Base-by-base conservation (phyloP, 106 monocot genomes). In the Dendrobium chrysotoxum region DNA sequence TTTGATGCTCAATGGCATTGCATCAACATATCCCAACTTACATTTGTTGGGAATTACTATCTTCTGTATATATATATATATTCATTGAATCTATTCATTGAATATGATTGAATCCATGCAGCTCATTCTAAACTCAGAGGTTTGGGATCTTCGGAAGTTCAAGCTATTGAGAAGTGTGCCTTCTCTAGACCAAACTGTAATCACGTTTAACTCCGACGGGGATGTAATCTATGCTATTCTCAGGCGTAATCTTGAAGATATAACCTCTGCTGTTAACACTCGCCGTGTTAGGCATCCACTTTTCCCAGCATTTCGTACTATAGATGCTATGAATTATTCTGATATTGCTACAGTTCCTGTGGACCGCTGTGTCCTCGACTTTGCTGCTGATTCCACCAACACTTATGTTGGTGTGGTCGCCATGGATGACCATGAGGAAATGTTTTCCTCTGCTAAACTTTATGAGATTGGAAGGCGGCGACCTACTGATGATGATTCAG, bases 101-200 rank as follows among this genome's bases (percentile, higher is more conserved):
- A 50, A 50, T 50, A 12, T 50, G 50, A 50, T 50, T 50, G 15
- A 50, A 50, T 50, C 50, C 50, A 50, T 50, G 42, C 75, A 99
- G 99, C 93, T 99, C 2, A 95, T 99, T 66, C 80, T 99, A 72
- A 99, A 99, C 73, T 99, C 99, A 9, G 99, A 99, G 72, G 99
- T 99, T 55, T 99, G 95, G 99, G 99, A 99, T 81, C 89, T 99
- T 26, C 83, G 99, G 8, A 99, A 95, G 45, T 93, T 95, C 53
- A 99, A 90, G 81, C 91, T 99, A 41, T 82, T 99, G 23, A 77
- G 99, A 54, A 95, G 89, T 38, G 99, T 99, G 16, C 91, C 95
- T 26, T 95, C 93, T 15, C 81, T 99, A 28, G 99, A 95, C 70
- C 99, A 99, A 81, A 93, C 95, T 0, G 93, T 95, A 18, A 93